Evolutionary conservation across 352 stramenopile genomes (phyloP), one percentile per base, ranked within the genome.

Genomic region (Phytophthora capsici): DNA sequence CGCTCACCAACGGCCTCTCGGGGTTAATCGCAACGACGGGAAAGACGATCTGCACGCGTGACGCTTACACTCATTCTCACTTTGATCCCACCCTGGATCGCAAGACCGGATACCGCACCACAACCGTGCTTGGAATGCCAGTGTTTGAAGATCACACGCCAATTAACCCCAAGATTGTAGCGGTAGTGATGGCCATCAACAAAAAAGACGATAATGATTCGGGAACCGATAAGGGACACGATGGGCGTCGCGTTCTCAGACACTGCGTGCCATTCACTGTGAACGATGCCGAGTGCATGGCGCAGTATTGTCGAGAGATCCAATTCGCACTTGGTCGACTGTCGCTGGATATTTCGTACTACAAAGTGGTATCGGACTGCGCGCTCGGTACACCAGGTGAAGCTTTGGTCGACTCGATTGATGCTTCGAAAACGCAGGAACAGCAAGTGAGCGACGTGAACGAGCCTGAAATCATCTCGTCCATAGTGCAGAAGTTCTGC

Each of bases 181-280:
- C 78, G 2, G 81, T 88, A 12, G 78, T 80, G 4, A 88, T 96
- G 77, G 82, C 89, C 45, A 94, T 97, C 59, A 97, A 98, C 74
- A 98, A 98, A 53, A 74, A 66, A 64, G 57, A 64, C 19, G 66
- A 74, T 30, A 40, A 63, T 17, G 54, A 62, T n/a, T n/a, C n/a
- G n/a, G n/a, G n/a, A n/a, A 49, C 63, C 16, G 51, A 23, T 1
- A 46, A 47, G 3, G 16, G 6, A 38, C 64, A 75, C 9, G 28
- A 54, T 0, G 71, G 70, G 6, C 32, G 40, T 37, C 41, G 40
- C n/a, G 10, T 43, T 6, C 1, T n/a, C 14, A 57, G 55, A 53
- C 34, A 60, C 28, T 50, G 84, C 1, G 66, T 87, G 23, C 69
- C 82, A 0, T 89, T 93, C 38, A 89, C 81, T 30, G 58, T 52